Percentiles rank a stretch among this genome's conserved stretches.
Evolutionary conservation across 2,329 filamentous ascomycete genomes (phyloP).

Genomic region (Thielaviopsis musarum): DNA sequence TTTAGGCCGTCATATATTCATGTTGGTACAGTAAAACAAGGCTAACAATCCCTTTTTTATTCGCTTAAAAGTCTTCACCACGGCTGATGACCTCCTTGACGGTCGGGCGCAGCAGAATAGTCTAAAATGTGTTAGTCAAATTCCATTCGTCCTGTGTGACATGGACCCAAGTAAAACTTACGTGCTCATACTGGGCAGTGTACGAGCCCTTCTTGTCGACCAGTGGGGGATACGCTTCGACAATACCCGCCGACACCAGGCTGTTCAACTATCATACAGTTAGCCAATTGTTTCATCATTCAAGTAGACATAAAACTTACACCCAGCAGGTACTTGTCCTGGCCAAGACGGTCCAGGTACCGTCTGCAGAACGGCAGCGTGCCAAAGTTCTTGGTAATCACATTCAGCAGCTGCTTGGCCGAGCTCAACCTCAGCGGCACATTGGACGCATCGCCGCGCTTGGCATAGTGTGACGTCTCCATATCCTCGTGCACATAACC

Average conservation of each 20-base stretch:
- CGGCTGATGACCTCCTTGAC: constrained; percentile 69
- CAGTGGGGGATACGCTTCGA: constrained; percentile 69
- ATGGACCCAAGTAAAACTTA: constrained; percentile 27
- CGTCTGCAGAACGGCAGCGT: constrained; percentile 71
- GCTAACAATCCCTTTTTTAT: background rate
- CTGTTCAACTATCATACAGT: constrained; percentile 47
- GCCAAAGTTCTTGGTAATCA: constrained; percentile 82
- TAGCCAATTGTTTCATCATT: no score
- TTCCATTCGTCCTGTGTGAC: no score
- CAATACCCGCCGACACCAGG: constrained; percentile 59
- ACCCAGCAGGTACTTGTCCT: constrained; percentile 74
- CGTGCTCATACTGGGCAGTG: constrained; percentile 78
- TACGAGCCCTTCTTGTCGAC: constrained; percentile 78
- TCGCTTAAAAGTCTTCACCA: constrained; percentile 53
- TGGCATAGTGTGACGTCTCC: constrained; percentile 70
- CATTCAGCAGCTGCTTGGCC: constrained; percentile 60
- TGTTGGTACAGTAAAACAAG: no score
- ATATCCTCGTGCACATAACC: constrained; percentile 61
- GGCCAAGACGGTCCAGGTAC: constrained; percentile 71
- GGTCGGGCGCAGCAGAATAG: constrained; percentile 51
- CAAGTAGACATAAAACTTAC: constrained; percentile 33
- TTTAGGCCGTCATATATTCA: no score
- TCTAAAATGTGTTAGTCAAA: constrained; percentile 24
- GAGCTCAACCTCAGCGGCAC: constrained; percentile 46
- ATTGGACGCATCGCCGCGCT: constrained; percentile 45